Evolutionary conservation across 495 filamentous ascomycete genomes (phyloP), one percentile per base, ranked within the genome.

Genomic region (Rusavskia elegans): DNA sequence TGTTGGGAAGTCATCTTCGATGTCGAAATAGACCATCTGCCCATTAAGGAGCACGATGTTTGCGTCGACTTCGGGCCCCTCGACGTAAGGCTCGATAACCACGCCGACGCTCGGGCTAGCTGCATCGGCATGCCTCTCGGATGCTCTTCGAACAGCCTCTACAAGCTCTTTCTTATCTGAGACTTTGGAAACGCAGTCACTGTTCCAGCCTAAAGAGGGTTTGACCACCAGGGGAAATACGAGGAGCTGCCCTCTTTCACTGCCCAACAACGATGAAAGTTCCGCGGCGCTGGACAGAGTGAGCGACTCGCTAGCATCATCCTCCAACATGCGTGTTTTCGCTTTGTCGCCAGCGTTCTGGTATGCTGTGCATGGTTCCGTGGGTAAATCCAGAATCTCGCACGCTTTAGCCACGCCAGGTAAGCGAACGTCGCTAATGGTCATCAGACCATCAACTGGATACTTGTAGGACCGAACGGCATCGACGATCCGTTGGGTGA

Each of bases 41-140:
- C 72, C 73, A 50, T 76, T 65, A 1, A 66, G 55, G 5, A 78
- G 59, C 3, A 74, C 62, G 40, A 77, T 63, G 55, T 77, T 78
- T 48, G 63, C 68, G 51, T 78, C 75, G 14, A 78, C 69, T 55
- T 78, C 74, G 0, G 75, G 75, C 0, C 75, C 70, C 29, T 63
- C 60, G 20, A 64, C 44, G 49, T 59, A 71, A 36, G 44, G 23
- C 45, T 65, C 63, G 9, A 65, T 35, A 63, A 64, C 50, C 55
- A 16, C 59, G 41, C 19, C 19, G 23, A 45, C 10, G 41, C 41
- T 21, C 23, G 23, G 23, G 16, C 41, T 45, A 45, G 41, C 32
- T 35, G 32, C 32, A 35, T 14, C 2, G 32, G 32, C 32, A 35
- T 35, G 32, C 32, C 32, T 35, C 32, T 35, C 13, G 32, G 32